phyloP scores from a whole-genome alignment of 1,139 yeast species.

The Kurtzmaniella quercitrusa region DNA sequence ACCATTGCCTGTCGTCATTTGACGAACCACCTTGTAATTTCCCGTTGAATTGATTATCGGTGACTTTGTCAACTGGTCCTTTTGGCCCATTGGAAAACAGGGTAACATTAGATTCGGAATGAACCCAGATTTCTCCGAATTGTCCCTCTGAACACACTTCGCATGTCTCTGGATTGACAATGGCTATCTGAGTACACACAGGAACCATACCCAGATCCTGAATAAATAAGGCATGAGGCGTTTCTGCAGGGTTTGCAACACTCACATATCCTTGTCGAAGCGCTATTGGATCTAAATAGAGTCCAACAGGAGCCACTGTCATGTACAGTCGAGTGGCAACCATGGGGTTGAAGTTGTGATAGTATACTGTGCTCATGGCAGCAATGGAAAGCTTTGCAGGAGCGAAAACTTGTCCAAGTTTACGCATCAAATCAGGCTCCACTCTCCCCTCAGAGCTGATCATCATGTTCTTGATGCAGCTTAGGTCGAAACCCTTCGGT shows the following conservation, averaged over 20 bases:
- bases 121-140: conserved; percentile 96
- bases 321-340: conserved; percentile 82
- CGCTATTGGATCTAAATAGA: conserved; percentile 84
- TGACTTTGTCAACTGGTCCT: conserved; percentile 40
- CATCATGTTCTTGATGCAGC: conserved; percentile 75
- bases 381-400: conserved; percentile 64
- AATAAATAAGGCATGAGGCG: conserved; percentile 65
- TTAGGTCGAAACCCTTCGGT: conserved; percentile 64
- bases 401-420: conserved; percentile 59
- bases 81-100: conserved; percentile 58
- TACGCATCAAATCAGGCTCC: conserved; percentile 54
- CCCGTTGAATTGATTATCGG: conserved; percentile 48
- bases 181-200: conserved; percentile 87
- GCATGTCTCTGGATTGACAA: conserved; percentile 90
- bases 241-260: conserved; percentile 68
- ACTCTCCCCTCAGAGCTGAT: conserved; percentile 78
- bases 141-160: conserved; percentile 85
- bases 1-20: conserved; percentile 57
- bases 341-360: conserved; percentile 78
- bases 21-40: conserved; percentile 48
- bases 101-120: conserved; percentile 75
- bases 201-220: conserved; percentile 98
- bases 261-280: conserved; percentile 84
- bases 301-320: conserved; percentile 83
- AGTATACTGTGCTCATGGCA: conserved; percentile 73